These are phyloP conservation scores for Chrysochromulina parva DNA, from an alignment of 78 protist genomes.

Conservation along the genomic window DNA sequence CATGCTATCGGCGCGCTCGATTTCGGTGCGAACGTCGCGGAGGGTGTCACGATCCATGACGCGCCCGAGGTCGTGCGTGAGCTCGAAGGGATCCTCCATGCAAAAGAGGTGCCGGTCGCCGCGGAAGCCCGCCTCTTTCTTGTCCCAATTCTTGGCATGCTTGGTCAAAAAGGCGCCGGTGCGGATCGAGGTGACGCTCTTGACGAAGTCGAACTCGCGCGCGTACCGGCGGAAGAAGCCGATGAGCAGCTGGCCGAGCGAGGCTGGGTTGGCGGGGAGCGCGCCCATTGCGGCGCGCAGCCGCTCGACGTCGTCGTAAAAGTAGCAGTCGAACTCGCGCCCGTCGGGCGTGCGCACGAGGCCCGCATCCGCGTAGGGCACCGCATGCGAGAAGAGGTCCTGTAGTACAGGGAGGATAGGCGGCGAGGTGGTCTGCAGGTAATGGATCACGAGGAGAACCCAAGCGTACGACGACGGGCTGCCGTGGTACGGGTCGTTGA, in stretches of 20 bases:
- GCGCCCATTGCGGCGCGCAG: background rate
- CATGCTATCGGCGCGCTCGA: background rate
- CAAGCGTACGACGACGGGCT: background rate
- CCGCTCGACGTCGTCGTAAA: background rate
- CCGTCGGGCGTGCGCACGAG: background rate
- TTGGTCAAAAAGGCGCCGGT: background rate
- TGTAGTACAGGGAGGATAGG: background rate
- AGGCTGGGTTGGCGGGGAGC: background rate
- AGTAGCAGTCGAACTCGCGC: background rate
- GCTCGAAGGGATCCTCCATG: slow-evolving; percentile 28
- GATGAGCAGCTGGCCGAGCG: background rate
- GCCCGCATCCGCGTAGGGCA: background rate
- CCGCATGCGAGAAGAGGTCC: background rate
- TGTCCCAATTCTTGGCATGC: background rate
- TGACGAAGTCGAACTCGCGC: background rate
- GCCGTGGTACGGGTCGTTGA: background rate
- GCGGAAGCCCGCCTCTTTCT: background rate
- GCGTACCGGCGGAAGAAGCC: background rate
- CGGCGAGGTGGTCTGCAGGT: background rate
- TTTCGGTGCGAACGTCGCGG: background rate
- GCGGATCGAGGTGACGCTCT: background rate
- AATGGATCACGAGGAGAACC: background rate
- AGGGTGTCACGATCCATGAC: background rate
- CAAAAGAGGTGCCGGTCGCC: slow-evolving; percentile 22
- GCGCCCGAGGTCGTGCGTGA: slow-evolving; percentile 12